Conservation (phyloP, 768 basidiomycete species). For the Daedalea quercina region DNA sequence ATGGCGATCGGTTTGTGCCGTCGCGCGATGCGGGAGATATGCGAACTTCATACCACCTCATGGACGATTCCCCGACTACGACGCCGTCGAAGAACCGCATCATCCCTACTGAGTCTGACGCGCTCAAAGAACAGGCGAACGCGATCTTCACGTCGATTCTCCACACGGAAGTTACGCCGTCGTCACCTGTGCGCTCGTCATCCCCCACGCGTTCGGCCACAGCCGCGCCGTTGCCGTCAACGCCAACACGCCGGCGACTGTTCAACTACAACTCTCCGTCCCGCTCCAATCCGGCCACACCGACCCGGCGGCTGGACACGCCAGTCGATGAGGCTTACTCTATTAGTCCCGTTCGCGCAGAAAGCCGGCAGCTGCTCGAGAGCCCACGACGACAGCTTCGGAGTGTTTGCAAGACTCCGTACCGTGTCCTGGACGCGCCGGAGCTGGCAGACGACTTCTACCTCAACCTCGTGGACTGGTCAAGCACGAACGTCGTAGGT, state of each 20-base stretch:
- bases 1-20: conserved; percentile 60
- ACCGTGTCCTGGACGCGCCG: conserved; percentile 94
- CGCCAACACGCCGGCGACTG: conserved; percentile 49
- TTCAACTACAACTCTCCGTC: conserved; percentile 65
- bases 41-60: conserved; percentile 54
- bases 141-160: conserved; percentile 72
- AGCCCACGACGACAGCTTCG: conserved; percentile 78
- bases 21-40: conserved; percentile 53
- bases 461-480: conserved; percentile 97
- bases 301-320: conserved; percentile 63
- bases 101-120: conserved; percentile 37
- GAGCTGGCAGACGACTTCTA: conserved; percentile 98
- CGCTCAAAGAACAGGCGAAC: conserved; percentile 72
- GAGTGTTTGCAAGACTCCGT: conserved; percentile 89
- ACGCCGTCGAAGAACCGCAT: conserved; percentile 34
- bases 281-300: conserved; percentile 42
- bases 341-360: conserved; percentile 81
- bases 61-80: conserved; percentile 37
- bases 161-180: conserved; percentile 72
- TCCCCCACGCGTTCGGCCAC: conserved; percentile 39
- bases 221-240: conserved; percentile 28
- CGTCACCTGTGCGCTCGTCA: conserved; percentile 52
- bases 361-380: conserved; percentile 75
- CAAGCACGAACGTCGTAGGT: conserved; percentile 87
- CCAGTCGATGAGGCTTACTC: conserved; percentile 87